Evolutionary conservation across 208 protist genomes (phyloP).

Genomic region (Novymonas esmeraldas): DNA sequence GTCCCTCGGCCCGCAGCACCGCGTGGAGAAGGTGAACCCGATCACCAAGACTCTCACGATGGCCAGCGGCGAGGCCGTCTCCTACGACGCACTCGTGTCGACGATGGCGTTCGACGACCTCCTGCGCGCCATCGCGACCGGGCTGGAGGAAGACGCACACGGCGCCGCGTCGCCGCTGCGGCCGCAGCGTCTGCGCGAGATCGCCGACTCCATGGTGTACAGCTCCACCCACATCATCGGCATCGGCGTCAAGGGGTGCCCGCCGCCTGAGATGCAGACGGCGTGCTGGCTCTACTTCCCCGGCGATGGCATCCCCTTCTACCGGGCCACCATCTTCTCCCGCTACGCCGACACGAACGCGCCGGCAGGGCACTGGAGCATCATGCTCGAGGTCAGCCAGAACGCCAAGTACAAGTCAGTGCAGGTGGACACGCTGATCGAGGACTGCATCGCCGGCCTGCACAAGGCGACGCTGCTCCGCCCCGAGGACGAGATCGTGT

Average conservation of each 20-base stretch:
- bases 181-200: slow-evolving; percentile 28
- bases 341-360: slow-evolving; percentile 69
- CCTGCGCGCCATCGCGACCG: slow-evolving; percentile 34
- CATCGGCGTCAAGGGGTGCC: slow-evolving; percentile 58
- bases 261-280: slow-evolving; percentile 48
- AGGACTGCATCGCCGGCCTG: slow-evolving; percentile 57
- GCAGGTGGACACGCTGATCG: slow-evolving; percentile 38
- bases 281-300: slow-evolving; percentile 86
- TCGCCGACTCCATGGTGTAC: slow-evolving; percentile 46
- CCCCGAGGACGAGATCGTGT: slow-evolving; percentile 49
- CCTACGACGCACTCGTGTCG: slow-evolving; percentile 57
- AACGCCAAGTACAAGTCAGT: slow-evolving; percentile 28
- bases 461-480: slow-evolving; percentile 38
- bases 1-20: slow-evolving; percentile 27
- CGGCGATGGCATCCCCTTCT: slow-evolving; percentile 67
- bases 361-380: slow-evolving; percentile 61
- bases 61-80: slow-evolving; percentile 33
- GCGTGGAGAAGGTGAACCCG: slow-evolving; percentile 43
- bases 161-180: neutral
- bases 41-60: slow-evolving; percentile 41
- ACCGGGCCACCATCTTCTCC: slow-evolving; percentile 78
- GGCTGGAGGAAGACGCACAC: slow-evolving; percentile 18
- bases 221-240: slow-evolving; percentile 75
- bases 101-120: slow-evolving; percentile 64
- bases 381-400: slow-evolving; percentile 75